phyloP scores from a whole-genome alignment of 257 asterid species.

The Cruciata laevipes region DNA sequence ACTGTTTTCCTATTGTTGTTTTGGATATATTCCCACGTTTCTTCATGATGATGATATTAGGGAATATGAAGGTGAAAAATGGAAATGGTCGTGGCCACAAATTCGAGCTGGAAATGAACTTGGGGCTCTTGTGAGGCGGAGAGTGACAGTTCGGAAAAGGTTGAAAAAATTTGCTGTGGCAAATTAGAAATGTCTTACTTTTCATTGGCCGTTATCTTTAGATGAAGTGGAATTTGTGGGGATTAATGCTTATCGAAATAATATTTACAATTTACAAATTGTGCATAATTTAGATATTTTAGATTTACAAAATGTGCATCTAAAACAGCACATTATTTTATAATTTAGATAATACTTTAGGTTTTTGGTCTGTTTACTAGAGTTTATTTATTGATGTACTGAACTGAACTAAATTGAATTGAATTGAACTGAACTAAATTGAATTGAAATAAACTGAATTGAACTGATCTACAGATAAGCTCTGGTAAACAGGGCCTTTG shows the following conservation, averaged over 20 bases:
- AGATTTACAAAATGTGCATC: too few species aligned
- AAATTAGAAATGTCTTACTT: not conserved
- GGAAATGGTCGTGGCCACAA: slow-evolving; percentile 14
- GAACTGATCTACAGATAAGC: too few species aligned
- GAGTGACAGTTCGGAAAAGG: slow-evolving; percentile 3
- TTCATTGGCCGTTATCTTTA: not conserved
- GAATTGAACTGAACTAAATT: too few species aligned
- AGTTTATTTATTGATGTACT: too few species aligned
- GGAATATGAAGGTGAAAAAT: not conserved
- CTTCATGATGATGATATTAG: not conserved
- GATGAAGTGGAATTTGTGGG: not conserved
- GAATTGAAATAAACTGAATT: too few species aligned
- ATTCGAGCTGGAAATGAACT: not conserved
- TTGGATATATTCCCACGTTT: not conserved
- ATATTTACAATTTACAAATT: too few species aligned
- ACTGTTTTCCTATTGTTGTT: not conserved
- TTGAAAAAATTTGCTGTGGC: not conserved
- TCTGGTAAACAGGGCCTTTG: too few species aligned
- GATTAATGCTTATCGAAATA: not conserved
- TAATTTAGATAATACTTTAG: too few species aligned
- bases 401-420: too few species aligned
- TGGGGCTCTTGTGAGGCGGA: slow-evolving; percentile 1
- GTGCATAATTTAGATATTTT: too few species aligned
- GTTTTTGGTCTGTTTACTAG: too few species aligned
- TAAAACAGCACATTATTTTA: too few species aligned